Base-by-base conservation (phyloP, 805 yeast genomes). In the Suhomyces tanzawaensis region DNA sequence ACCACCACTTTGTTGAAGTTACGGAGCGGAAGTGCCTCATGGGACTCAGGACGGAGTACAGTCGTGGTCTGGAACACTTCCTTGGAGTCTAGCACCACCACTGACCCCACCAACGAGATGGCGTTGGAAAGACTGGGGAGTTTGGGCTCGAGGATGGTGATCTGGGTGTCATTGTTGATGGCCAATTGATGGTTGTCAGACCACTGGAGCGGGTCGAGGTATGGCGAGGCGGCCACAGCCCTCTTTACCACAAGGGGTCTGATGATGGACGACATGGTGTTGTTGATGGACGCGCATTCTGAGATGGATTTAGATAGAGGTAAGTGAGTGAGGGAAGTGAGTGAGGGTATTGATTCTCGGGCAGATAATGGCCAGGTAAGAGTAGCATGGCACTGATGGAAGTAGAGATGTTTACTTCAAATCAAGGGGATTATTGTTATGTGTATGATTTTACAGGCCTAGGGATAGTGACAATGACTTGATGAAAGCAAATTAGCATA, bases 91-190 rank as follows among this genome's bases (percentile, higher is more conserved):
- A 62, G 41, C 3, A 51, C 37, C 7, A 18, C 40, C 9, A 41
- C 48, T 4, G 46, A 30, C 16, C 43, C 51, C 12, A 51, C 45
- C 3, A 46, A 35, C 4, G 46, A 37, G 15, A 64, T 44, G n/a
- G 58, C 44, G 26, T 57, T 60, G 14, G 59, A 48, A 14, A 53
- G 29, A 2, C 21, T 45, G 2, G 73, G 73, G 4, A 63, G 54
- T 38, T 58, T 58, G 16, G 73, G 72, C 22, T 67, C 73, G 4
- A 69, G 44, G 7, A 66, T 41, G 2, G 64, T 56, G 22, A 69
- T 33, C 16, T 62, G 64, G 16, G 45, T 52, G 5, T 62, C 60
- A 28, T 51, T 53, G 43, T 66, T 68, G 23, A 69, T 52, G 5
- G 71, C 63, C 26, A 66, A 37, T 44, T 66, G 71, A 43, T 39